Conservation (phyloP, 2,329 filamentous ascomycete species). For the Diaporthe citrichinensis region DNA sequence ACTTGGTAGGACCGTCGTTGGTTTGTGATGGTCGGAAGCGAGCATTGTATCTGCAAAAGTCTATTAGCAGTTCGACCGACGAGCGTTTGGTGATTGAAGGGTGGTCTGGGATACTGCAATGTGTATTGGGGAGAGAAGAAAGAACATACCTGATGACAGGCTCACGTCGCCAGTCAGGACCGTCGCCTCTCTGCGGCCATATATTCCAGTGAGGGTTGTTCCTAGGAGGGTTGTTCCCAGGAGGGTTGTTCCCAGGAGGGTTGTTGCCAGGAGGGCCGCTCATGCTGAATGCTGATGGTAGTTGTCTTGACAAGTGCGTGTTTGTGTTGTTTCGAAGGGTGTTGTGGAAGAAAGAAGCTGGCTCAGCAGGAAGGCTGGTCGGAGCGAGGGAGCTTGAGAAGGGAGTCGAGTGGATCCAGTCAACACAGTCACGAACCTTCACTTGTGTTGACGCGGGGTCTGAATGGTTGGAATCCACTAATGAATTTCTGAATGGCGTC, state of each 20-base stretch:
- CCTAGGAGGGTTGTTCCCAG: no score
- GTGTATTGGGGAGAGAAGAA: background rate
- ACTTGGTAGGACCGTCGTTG: background rate
- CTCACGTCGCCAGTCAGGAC: background rate
- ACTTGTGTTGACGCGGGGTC: background rate
- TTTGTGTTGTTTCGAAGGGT: background rate
- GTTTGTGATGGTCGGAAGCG: background rate
- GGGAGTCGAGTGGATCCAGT: background rate
- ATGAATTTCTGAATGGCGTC: background rate
- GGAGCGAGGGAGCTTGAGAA: background rate
- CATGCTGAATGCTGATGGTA: background rate
- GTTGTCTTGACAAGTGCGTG: background rate
- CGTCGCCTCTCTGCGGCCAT: background rate
- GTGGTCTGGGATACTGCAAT: background rate
- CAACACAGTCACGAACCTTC: background rate
- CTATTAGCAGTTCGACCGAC: background rate
- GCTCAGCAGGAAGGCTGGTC: background rate
- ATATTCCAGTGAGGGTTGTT: background rate
- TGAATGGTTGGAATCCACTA: background rate
- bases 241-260: background rate
- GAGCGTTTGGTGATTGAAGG: background rate
- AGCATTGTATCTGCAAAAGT: background rate
- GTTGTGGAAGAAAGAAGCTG: background rate
- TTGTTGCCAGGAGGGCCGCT: background rate
- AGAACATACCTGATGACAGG: background rate